phyloP scores from a whole-genome alignment of 139 green algal genomes.

The Tetratostichococcus sp. region DNA sequence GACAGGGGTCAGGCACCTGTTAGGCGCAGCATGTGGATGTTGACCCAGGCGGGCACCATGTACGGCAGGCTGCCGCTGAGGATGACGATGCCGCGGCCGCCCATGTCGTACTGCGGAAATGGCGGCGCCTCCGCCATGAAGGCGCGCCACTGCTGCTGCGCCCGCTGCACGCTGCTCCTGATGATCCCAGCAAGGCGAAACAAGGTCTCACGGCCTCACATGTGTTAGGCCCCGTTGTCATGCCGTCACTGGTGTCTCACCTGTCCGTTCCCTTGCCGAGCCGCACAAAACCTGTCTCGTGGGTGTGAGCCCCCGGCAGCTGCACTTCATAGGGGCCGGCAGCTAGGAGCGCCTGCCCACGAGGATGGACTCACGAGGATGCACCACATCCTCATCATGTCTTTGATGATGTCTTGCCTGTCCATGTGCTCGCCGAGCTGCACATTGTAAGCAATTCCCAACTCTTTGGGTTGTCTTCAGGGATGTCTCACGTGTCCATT shows the following conservation, averaged over 20 bases:
- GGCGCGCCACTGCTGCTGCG: conserved; percentile 7
- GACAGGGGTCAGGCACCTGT: conserved; percentile 6
- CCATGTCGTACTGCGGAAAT: conserved; percentile 17
- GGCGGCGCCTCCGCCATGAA: conserved; percentile 22
- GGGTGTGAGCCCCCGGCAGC: conserved; percentile 1
- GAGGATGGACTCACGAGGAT: too few relatives aligned
- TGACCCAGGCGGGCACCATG: conserved; percentile 44
- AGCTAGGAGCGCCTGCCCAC: too few relatives aligned
- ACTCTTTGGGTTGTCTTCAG: too few relatives aligned
- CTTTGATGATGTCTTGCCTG: too few relatives aligned
- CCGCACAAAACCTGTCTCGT: conserved; percentile 25
- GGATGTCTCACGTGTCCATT: conserved; percentile 2
- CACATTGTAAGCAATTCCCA: too few relatives aligned
- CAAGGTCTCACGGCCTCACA: too few relatives aligned
- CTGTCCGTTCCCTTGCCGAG: conserved; percentile 14
- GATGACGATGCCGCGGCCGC: conserved; percentile 35
- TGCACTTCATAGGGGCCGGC: background rate
- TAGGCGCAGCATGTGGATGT: conserved; percentile 35
- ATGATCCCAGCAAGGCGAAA: background rate
- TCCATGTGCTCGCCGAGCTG: too few relatives aligned
- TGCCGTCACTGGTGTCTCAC: conserved; percentile 3
- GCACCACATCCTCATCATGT: too few relatives aligned
- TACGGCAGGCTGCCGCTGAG: conserved; percentile 38
- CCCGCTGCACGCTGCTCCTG: conserved; percentile 9
- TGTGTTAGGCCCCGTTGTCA: too few relatives aligned